Percentiles rank a stretch among this genome's conserved stretches.
Evolutionary conservation across 2,329 filamentous ascomycete species (phyloP).

Genomic region (Colletotrichum noveboracense): DNA sequence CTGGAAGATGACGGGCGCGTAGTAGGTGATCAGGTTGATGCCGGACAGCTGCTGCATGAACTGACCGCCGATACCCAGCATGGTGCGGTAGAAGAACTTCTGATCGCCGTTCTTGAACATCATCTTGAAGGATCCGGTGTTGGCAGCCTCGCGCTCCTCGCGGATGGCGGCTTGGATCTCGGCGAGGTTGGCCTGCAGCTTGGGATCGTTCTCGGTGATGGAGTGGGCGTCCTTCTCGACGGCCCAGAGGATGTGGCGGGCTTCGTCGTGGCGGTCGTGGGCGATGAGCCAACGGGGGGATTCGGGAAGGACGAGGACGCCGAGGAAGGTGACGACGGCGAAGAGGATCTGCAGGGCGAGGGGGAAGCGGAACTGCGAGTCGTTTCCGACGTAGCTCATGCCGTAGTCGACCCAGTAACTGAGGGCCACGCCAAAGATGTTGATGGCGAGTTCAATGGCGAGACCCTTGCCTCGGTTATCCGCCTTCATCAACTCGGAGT

Average conservation of each 20-base stretch:
- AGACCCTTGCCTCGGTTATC: slow-evolving; percentile 39
- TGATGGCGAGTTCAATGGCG: slow-evolving; percentile 38
- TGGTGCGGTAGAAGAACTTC: slow-evolving; percentile 42
- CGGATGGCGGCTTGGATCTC: slow-evolving; percentile 44
- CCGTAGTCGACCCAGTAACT: slow-evolving; percentile 43
- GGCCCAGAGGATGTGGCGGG: slow-evolving; percentile 37
- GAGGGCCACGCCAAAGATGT: slow-evolving; percentile 41
- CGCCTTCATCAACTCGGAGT: slow-evolving; percentile 46
- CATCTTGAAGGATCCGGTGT: slow-evolving; percentile 35
- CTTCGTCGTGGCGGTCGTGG: slow-evolving; percentile 52
- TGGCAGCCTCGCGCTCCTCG: slow-evolving; percentile 42
- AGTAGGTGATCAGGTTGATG: slow-evolving; percentile 39
- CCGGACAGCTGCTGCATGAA: slow-evolving; percentile 47
- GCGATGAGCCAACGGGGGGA: slow-evolving; percentile 50
- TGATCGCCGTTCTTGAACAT: slow-evolving; percentile 47
- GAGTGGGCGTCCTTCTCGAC: slow-evolving; percentile 31
- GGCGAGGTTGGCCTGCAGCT: slow-evolving; percentile 31
- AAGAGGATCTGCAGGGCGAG: slow-evolving; percentile 50
- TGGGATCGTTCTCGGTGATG: slow-evolving; percentile 29
- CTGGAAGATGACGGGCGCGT: slow-evolving; percentile 49
- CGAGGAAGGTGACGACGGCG: slow-evolving; percentile 37
- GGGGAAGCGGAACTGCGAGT: slow-evolving; percentile 48
- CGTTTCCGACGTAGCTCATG: slow-evolving; percentile 38
- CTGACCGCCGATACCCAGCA: slow-evolving; percentile 47
- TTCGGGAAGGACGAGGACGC: slow-evolving; percentile 43